Conservation (phyloP, 768 basidiomycete genomes). For the Panellus pusillus region DNA sequence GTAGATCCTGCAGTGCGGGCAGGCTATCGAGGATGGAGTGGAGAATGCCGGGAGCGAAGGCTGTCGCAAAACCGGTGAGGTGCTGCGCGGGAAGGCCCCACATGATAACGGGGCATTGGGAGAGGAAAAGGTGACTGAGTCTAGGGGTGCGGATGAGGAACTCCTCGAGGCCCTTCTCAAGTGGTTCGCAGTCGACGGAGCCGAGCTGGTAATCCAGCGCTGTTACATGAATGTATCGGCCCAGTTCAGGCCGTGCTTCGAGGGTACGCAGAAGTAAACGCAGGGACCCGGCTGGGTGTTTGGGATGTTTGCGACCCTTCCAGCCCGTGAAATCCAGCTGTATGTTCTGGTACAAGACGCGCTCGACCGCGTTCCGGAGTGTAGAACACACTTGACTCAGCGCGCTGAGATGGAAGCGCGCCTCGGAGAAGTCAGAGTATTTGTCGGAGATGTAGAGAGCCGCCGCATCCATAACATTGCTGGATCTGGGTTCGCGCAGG, state of each 20-base stretch:
- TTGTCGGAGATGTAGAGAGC: conserved; percentile 30
- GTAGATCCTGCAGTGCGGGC: conserved; percentile 25
- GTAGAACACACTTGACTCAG: conserved; percentile 24
- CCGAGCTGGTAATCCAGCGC: conserved; percentile 29
- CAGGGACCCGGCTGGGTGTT: conserved; percentile 29
- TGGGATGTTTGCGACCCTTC: conserved; percentile 32
- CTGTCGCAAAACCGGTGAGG: conserved; percentile 28
- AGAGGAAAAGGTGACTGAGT: conserved; percentile 27
- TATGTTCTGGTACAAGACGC: conserved; percentile 30
- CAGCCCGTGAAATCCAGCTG: conserved; percentile 32
- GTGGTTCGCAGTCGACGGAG: conserved; percentile 20
- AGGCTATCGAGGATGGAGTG: conserved; percentile 27
- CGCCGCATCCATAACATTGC: conserved; percentile 22
- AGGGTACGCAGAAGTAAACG: conserved; percentile 28
- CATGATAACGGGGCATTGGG: conserved; percentile 29
- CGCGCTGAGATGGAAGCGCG: conserved; percentile 27
- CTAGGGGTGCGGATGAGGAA: conserved; percentile 27
- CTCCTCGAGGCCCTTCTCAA: conserved; percentile 25
- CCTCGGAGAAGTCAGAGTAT: conserved; percentile 27
- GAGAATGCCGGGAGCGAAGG: conserved; percentile 29
- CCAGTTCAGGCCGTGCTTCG: conserved; percentile 26
- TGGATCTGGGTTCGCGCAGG: conserved; percentile 21
- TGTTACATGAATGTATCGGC: conserved; percentile 22
- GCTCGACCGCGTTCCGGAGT: conserved; percentile 25
- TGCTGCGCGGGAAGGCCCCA: conserved; percentile 26